Evolutionary conservation across 148 eudicot genomes (phyloP).

Genomic region (Euryodendron excelsum): DNA sequence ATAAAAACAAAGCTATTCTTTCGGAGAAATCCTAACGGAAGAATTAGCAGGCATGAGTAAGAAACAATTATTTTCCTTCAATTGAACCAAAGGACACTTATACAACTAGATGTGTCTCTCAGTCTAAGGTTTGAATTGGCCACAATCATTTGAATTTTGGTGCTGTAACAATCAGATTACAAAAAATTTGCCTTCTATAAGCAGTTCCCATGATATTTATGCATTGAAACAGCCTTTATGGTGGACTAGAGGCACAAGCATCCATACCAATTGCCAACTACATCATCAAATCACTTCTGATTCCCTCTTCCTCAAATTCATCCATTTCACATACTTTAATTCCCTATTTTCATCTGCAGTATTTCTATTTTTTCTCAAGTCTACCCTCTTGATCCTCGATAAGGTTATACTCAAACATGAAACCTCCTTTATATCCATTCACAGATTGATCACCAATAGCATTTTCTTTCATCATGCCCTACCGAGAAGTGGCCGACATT

Average conservation of each 20-base stretch:
- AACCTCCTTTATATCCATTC: too few species aligned
- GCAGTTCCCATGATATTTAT: background rate
- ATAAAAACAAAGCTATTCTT: too few species aligned
- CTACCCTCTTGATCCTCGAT: too few species aligned
- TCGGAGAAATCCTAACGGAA: too few species aligned
- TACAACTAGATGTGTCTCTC: background rate
- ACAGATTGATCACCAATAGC: too few species aligned
- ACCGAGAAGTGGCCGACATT: too few species aligned
- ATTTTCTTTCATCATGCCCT: too few species aligned
- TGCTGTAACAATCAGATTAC: background rate
- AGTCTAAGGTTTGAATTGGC: background rate
- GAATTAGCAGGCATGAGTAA: too few species aligned
- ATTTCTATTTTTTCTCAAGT: background rate
- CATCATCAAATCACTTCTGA: background rate
- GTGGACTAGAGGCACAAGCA: background rate
- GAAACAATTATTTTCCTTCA: too few species aligned
- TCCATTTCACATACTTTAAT: background rate
- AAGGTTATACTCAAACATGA: too few species aligned
- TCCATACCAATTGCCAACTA: background rate
- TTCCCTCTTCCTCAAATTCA: background rate
- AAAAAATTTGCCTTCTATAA: background rate
- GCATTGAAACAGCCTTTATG: background rate
- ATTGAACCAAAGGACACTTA: background rate
- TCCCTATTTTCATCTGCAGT: too few species aligned
- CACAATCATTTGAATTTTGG: too few species aligned